Conservation (phyloP, 768 basidiomycete genomes). For the Mycena venus region DNA sequence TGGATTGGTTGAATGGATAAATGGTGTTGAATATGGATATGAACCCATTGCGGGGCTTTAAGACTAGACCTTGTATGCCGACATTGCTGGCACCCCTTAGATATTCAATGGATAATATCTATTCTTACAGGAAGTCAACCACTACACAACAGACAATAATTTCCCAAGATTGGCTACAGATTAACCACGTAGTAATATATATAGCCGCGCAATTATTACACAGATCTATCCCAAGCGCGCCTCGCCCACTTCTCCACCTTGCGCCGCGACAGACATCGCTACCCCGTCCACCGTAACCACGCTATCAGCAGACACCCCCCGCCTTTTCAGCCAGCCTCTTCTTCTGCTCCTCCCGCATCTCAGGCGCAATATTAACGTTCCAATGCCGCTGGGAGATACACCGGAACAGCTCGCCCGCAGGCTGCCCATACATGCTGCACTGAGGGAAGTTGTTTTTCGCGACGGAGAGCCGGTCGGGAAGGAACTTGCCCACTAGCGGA, state of each 20-base stretch:
- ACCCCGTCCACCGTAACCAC: background rate
- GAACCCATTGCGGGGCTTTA: too few species aligned
- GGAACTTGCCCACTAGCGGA: constrained; percentile 22
- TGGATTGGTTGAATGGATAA: too few species aligned
- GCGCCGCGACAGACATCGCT: background rate
- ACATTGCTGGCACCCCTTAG: too few species aligned
- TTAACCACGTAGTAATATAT: too few species aligned
- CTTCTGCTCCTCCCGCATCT: constrained; percentile 27
- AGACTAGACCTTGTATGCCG: too few species aligned
- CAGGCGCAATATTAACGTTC: constrained; percentile 34
- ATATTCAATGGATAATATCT: too few species aligned
- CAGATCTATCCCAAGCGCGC: background rate
- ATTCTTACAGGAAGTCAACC: too few species aligned
- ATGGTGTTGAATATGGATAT: too few species aligned
- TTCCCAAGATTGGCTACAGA: too few species aligned
- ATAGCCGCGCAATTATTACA: too few species aligned
- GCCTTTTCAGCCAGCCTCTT: background rate
- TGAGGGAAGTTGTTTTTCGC: constrained; percentile 13
- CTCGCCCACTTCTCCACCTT: background rate
- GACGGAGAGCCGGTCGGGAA: background rate
- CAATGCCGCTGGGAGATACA: constrained; percentile 19
- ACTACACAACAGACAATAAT: too few species aligned
- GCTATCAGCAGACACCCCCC: background rate
- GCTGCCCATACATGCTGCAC: constrained; percentile 28
- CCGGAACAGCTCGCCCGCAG: constrained; percentile 18